These are phyloP conservation scores for Dioszegia hungarica DNA, from an alignment of 768 basidiomycete species.

Conservation along the genomic window DNA sequence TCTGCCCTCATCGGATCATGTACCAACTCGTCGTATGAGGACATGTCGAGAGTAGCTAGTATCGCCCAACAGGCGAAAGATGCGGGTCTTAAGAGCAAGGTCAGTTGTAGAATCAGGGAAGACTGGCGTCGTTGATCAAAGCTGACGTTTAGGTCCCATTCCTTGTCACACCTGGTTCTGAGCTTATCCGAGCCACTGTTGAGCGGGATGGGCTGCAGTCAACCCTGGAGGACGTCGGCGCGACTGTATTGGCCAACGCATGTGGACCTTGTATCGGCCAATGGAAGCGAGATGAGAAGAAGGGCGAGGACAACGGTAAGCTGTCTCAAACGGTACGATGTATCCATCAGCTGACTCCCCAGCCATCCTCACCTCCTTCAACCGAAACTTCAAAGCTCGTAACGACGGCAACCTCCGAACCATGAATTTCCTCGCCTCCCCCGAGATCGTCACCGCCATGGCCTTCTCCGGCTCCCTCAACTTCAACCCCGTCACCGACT, in stretches of 20 bases:
- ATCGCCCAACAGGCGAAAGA: constrained; percentile 82
- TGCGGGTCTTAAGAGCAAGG: constrained; percentile 71
- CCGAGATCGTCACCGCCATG: constrained; percentile 95
- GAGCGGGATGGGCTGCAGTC: constrained; percentile 85
- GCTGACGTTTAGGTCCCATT: constrained; percentile 32
- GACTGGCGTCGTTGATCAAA: neutral
- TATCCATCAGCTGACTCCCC: neutral
- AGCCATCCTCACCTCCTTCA: constrained; percentile 97
- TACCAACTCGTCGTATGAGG: constrained; percentile 95
- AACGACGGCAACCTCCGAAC: constrained; percentile 93
- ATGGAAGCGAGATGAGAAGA: constrained; percentile 90
- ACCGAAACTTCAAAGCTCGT: constrained; percentile 88
- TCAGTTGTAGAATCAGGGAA: neutral
- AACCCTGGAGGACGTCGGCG: constrained; percentile 81
- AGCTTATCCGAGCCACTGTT: constrained; percentile 95
- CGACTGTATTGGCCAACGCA: constrained; percentile 89
- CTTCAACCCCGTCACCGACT: constrained; percentile 88
- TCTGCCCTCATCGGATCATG: constrained; percentile 98
- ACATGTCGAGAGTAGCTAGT: constrained; percentile 80
- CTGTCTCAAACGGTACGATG: neutral
- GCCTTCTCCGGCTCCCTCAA: constrained; percentile 87
- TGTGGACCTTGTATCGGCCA: constrained; percentile 99
- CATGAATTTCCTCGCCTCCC: constrained; percentile 95
- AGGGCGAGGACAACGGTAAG: constrained; percentile 84
- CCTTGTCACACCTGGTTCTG: constrained; percentile 55